Conservation (phyloP, 192 early-diverging fungal genomes). For the Linnemannia hyalina region DNA sequence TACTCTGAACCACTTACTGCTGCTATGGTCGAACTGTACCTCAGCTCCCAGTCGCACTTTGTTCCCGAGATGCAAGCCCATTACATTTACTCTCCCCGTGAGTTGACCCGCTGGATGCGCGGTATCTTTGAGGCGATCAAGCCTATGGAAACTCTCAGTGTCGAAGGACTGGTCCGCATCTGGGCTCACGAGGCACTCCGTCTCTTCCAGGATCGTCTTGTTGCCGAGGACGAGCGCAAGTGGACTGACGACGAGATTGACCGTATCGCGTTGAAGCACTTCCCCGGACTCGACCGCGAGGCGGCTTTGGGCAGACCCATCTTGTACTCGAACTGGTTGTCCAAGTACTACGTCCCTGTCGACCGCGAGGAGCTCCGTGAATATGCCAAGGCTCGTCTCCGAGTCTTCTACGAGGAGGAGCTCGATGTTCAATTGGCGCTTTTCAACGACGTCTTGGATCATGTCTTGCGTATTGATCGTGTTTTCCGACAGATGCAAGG, state of each 20-base stretch:
- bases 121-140: slow-evolving; percentile 97
- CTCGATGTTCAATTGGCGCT: slow-evolving; percentile 92
- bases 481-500: slow-evolving; percentile 99
- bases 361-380: slow-evolving; percentile 91
- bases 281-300: slow-evolving; percentile 83
- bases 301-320: slow-evolving; percentile 89
- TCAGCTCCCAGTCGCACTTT: slow-evolving; percentile 90
- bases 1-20: slow-evolving; percentile 92
- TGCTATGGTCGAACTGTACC: slow-evolving; percentile 98
- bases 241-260: slow-evolving; percentile 95
- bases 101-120: slow-evolving; percentile 98
- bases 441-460: slow-evolving; percentile 98
- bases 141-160: slow-evolving; percentile 79
- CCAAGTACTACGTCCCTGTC: slow-evolving; percentile 93
- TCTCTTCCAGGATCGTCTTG: slow-evolving; percentile 98
- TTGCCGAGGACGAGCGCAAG: slow-evolving; percentile 84
- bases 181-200: slow-evolving; percentile 99
- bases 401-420: slow-evolving; percentile 99
- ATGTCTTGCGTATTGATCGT: slow-evolving; percentile 97
- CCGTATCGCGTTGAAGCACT: slow-evolving; percentile 85
- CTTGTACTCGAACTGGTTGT: slow-evolving; percentile 97
- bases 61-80: slow-evolving; percentile 99
- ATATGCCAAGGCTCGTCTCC: slow-evolving; percentile 92
- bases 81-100: slow-evolving; percentile 99
- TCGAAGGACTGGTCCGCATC: slow-evolving; percentile 92